Evolutionary conservation across 257 asterid species (phyloP), one percentile per base, ranked within the genome.

Genomic region (Primulina huaijiensis): DNA sequence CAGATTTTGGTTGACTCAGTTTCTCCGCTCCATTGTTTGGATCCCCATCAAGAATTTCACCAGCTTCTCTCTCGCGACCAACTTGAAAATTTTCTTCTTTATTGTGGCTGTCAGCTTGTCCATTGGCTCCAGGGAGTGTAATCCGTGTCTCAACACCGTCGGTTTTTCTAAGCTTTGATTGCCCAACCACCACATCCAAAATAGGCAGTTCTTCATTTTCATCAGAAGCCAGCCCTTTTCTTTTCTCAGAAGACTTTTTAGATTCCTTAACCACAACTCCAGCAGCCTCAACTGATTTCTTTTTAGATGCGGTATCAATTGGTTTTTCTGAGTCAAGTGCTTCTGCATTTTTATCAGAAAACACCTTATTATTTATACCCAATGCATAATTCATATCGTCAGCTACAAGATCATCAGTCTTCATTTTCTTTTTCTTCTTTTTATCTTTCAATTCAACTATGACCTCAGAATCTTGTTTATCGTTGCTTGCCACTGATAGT

Each of bases 161-260:
- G 55, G 83, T 73, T 78, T 86, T 93, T 75, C 88, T 89, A 43
- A 87, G 71, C 72, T 89, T 90, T 10, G 89, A 73, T 75, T 89
- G 88, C 79, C 82, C 85, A 67, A 65, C 72, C 29, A 65, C 79
- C 63, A 60, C 75, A 68, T 72, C 92, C 69, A 78, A 76, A 70
- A 59, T 70, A 59, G 82, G 70, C 59, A 81, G 75, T 58, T 64
- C 70, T 59, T 78, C 87, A 63, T 68, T 80, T 77, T 83, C 97
- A 78, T 82, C 84, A 27, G 77, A 19, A 57, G 59, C 74, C 68
- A 72, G 66, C 75, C 85, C 77, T 84, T 88, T 92, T 70, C 95
- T 86, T 82, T 92, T 92, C 82, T 90, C 90, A 59, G 85, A 79
- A 63, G 77, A 78, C 78, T 84, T 77, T 61, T 80, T 65, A 55